Percentiles rank a stretch among this genome's conserved stretches.
Evolutionary conservation across 2,329 filamentous ascomycete genomes (phyloP).

Genomic region (Berkeleyomyces basicola): DNA sequence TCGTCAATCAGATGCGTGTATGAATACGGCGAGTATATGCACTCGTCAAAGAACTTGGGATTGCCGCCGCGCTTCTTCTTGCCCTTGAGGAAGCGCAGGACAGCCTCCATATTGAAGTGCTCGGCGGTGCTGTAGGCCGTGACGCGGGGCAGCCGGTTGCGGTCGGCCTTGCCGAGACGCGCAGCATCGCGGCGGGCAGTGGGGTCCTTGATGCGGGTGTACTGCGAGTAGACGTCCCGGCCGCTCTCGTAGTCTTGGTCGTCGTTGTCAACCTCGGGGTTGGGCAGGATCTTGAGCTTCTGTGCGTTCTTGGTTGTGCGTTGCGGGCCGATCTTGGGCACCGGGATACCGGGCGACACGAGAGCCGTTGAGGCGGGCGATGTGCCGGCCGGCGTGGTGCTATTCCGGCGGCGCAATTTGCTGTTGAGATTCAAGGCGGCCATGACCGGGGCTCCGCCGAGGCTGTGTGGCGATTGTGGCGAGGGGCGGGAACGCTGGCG

Average conservation of each 20-base stretch:
- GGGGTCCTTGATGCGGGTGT: constrained; percentile 92
- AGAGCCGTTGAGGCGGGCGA: constrained; percentile 30
- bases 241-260: constrained; percentile 75
- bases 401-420: constrained; percentile 75
- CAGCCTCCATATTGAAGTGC: constrained; percentile 72
- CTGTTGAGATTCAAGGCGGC: constrained; percentile 54
- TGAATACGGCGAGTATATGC: constrained; percentile 87
- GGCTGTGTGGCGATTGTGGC: constrained; percentile 20
- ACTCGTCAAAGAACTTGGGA: constrained; percentile 92
- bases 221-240: constrained; percentile 92
- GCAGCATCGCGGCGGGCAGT: constrained; percentile 85
- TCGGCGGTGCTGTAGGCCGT: constrained; percentile 95
- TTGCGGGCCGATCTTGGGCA: constrained; percentile 76
- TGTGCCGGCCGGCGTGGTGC: constrained; percentile 29
- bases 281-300: constrained; percentile 92
- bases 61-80: constrained; percentile 62
- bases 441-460: constrained; percentile 39
- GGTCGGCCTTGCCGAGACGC: constrained; percentile 79
- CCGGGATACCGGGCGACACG: constrained; percentile 18
- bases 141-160: constrained; percentile 71
- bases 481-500: constrained; percentile 22
- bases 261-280: constrained; percentile 67
- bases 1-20: constrained; percentile 48
- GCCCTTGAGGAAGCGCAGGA: constrained; percentile 85
- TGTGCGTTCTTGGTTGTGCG: constrained; percentile 89